These are phyloP conservation scores for Phytophthora europaea DNA, from an alignment of 352 stramenopile genomes.

Conservation along the genomic window DNA sequence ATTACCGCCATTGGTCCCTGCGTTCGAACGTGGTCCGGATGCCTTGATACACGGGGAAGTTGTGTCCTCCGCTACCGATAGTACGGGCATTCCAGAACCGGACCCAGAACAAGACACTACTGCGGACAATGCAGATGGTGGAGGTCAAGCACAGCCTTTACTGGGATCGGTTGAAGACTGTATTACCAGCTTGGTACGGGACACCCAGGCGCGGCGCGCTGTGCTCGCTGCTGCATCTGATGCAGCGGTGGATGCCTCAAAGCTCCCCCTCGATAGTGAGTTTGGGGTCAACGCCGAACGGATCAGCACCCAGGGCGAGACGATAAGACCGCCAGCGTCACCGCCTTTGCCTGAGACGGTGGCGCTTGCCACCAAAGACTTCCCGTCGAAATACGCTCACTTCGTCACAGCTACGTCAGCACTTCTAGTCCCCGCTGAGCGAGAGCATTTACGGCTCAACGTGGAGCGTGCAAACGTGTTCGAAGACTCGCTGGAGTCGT, in stretches of 20 bases:
- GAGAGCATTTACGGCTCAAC: constrained; percentile 37
- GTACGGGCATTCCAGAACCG: constrained; percentile 14
- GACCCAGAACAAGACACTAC: constrained; percentile 16
- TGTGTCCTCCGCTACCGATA: constrained; percentile 6
- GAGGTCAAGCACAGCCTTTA: constrained; percentile 4
- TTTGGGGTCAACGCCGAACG: constrained; percentile 2
- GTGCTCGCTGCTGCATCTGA: constrained; percentile 12
- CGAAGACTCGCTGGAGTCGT: constrained; percentile 45
- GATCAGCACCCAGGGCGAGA: background rate
- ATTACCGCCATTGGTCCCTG: background rate
- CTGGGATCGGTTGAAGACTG: constrained; percentile 32
- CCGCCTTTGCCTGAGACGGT: constrained; percentile 20
- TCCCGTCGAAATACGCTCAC: constrained; percentile 45
- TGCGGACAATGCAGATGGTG: background rate
- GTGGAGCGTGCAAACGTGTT: constrained; percentile 41
- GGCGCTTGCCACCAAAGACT: constrained; percentile 28
- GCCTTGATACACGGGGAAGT: background rate
- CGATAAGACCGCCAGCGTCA: background rate
- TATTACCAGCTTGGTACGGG: constrained; percentile 21
- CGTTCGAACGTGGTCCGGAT: background rate
- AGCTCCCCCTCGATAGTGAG: constrained; percentile 15
- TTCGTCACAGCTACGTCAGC: constrained; percentile 37
- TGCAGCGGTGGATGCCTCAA: constrained; percentile 13
- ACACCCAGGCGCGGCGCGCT: background rate
- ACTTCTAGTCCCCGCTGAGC: constrained; percentile 32